These are phyloP conservation scores for Volvariella surrecta DNA, from an alignment of 1,284 basidiomycete genomes.

Conservation along the genomic window DNA sequence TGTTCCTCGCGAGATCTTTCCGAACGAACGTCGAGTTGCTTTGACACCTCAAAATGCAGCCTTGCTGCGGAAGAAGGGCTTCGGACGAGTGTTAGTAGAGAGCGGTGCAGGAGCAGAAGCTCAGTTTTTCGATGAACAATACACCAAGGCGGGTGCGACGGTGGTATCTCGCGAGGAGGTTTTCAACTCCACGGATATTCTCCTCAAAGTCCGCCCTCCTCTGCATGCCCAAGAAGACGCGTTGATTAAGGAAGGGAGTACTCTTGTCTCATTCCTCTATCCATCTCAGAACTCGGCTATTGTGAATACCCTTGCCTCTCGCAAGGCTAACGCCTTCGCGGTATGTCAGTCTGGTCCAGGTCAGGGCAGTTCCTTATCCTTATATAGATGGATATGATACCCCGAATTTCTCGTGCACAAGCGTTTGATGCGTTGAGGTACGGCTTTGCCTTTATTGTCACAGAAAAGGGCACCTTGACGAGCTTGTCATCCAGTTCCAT, in stretches of 20 bases:
- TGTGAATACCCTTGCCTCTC: slow-evolving; percentile 55
- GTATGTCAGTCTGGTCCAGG: slow-evolving; percentile 19
- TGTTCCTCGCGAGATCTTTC: slow-evolving; percentile 66
- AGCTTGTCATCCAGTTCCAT: slow-evolving; percentile 52
- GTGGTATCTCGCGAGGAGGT: slow-evolving; percentile 59
- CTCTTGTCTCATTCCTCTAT: slow-evolving; percentile 78
- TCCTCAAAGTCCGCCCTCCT: slow-evolving; percentile 78
- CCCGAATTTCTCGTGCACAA: slow-evolving; percentile 80
- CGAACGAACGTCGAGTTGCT: slow-evolving; percentile 71
- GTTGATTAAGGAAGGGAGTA: slow-evolving; percentile 59
- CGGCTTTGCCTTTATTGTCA: slow-evolving; percentile 4
- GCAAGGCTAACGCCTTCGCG: slow-evolving; percentile 58
- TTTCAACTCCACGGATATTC: slow-evolving; percentile 58
- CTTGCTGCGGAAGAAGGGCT: slow-evolving; percentile 74
- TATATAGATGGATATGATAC: slow-evolving; percentile 76
- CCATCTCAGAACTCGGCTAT: slow-evolving; percentile 71
- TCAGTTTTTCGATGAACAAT: slow-evolving; percentile 74
- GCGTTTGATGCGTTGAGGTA: slow-evolving; percentile 80
- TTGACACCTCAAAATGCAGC: slow-evolving; percentile 72
- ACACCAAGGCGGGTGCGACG: slow-evolving; percentile 68
- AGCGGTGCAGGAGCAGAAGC: slow-evolving; percentile 61
- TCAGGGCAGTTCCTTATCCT: slow-evolving; percentile 2
- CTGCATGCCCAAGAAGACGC: slow-evolving; percentile 50
- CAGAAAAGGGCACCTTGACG: background rate
- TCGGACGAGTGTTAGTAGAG: slow-evolving; percentile 64